These are phyloP conservation scores for Albifimbria verrucaria DNA, from an alignment of 2,329 filamentous ascomycete genomes.

Conservation along the genomic window DNA sequence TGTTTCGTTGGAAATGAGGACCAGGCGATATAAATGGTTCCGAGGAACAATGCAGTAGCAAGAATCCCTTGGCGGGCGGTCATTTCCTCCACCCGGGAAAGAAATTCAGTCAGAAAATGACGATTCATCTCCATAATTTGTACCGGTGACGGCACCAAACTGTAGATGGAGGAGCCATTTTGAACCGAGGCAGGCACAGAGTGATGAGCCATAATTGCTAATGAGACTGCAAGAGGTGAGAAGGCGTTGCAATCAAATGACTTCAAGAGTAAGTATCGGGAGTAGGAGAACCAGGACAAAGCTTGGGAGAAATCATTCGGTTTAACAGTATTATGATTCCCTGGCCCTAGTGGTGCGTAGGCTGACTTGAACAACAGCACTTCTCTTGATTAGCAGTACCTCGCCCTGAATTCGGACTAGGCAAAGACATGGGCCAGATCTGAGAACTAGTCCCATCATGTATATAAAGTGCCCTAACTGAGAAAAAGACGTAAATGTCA, in stretches of 20 bases:
- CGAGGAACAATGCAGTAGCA: not conserved
- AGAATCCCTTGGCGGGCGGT: not conserved
- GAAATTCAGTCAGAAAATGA: not conserved
- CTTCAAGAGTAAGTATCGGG: not conserved
- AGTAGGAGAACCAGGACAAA: not conserved
- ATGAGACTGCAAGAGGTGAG: not conserved
- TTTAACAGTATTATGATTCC: not conserved
- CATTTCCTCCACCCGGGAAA: not conserved
- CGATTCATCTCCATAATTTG: not conserved
- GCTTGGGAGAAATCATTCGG: not conserved
- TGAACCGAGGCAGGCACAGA: not conserved
- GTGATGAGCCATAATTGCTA: not conserved
- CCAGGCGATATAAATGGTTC: not conserved
- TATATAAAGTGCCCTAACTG: not conserved
- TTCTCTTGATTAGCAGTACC: no score
- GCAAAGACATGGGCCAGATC: not conserved
- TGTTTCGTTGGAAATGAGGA: not conserved
- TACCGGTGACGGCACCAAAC: not conserved
- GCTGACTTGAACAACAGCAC: not conserved
- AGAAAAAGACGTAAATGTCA: not conserved
- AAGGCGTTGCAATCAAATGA: not conserved
- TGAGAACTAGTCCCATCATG: not conserved
- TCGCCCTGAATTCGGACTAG: not conserved
- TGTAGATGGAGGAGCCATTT: not conserved
- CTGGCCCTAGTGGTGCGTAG: not conserved